Percentiles rank a stretch among this genome's conserved stretches.
Evolutionary conservation across 2,329 filamentous ascomycete species (phyloP).

Genomic region (Fulvia fulva): DNA sequence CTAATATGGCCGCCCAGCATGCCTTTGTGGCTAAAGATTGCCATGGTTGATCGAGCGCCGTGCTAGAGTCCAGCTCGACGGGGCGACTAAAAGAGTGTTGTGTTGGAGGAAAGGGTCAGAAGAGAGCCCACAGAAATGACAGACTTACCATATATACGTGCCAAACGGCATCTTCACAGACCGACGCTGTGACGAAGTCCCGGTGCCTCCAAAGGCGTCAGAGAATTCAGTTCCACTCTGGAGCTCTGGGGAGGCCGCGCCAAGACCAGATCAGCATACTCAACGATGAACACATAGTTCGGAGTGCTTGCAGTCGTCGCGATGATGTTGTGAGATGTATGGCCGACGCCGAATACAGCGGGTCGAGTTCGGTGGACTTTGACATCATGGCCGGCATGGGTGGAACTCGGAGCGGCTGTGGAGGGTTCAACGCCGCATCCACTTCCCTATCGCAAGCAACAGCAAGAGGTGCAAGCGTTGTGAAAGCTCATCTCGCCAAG

Average conservation of each 20-base stretch:
- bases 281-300: background rate
- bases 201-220: background rate
- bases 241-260: background rate
- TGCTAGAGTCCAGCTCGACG: background rate
- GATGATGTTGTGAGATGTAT: slow-evolving; percentile 1
- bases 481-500: background rate
- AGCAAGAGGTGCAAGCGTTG: background rate
- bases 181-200: background rate
- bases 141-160: background rate
- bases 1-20: slow-evolving; percentile 14
- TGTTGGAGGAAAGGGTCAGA: background rate
- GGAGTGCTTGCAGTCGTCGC: background rate
- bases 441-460: slow-evolving; percentile 2
- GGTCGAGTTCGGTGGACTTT: slow-evolving; percentile 1
- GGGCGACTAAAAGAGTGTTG: background rate
- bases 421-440: background rate
- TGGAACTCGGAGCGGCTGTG: slow-evolving; percentile 6
- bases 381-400: slow-evolving; percentile 4
- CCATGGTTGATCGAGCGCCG: background rate
- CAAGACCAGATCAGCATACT: background rate
- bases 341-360: slow-evolving; percentile 3
- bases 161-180: background rate
- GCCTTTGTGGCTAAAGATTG: slow-evolving; percentile 29
- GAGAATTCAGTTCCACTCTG: background rate
- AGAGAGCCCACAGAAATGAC: background rate